Percentiles rank a stretch among this genome's conserved stretches.
Evolutionary conservation across 2,329 filamentous ascomycete genomes (phyloP).

Genomic region (Thielaviopsis musarum): DNA sequence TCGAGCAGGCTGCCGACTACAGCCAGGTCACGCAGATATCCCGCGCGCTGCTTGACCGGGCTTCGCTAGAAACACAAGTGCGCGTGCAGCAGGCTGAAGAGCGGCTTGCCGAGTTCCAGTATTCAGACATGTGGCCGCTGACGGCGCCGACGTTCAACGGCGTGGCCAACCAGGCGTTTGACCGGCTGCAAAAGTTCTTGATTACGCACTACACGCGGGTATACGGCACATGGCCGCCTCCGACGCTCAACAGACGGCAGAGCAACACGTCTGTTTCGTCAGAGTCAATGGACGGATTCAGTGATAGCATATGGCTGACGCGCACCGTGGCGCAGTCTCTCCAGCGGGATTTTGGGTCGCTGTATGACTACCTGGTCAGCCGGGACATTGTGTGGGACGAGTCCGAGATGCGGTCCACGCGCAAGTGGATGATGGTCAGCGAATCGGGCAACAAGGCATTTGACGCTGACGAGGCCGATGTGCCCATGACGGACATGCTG

Average conservation of each 20-base stretch:
- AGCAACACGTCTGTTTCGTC: not conserved
- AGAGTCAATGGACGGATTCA: slow-evolving; percentile 6
- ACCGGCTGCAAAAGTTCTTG: slow-evolving; percentile 44
- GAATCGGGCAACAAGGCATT: slow-evolving; percentile 28
- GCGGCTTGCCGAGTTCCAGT: slow-evolving; percentile 42
- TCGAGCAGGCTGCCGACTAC: slow-evolving; percentile 40
- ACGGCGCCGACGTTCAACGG: slow-evolving; percentile 18
- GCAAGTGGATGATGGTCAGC: slow-evolving; percentile 48
- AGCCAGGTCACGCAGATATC: slow-evolving; percentile 42
- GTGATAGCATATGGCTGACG: slow-evolving; percentile 42
- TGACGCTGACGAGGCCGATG: slow-evolving; percentile 31
- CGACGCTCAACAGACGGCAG: slow-evolving; percentile 12
- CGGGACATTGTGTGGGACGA: slow-evolving; percentile 49
- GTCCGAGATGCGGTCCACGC: slow-evolving; percentile 40
- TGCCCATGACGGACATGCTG: slow-evolving; percentile 51
- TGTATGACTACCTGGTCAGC: slow-evolving; percentile 57
- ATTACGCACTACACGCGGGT: slow-evolving; percentile 35
- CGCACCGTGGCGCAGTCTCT: slow-evolving; percentile 37
- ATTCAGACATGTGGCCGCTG: slow-evolving; percentile 41
- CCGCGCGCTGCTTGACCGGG: slow-evolving; percentile 43
- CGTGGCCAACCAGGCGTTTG: slow-evolving; percentile 32
- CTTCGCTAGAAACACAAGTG: slow-evolving; percentile 43
- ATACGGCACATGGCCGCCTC: slow-evolving; percentile 47
- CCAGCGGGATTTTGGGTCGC: slow-evolving; percentile 48
- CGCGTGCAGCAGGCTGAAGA: slow-evolving; percentile 46